phyloP scores from a whole-genome alignment of 1,284 basidiomycete species.

The Porogramme epimiltina region DNA sequence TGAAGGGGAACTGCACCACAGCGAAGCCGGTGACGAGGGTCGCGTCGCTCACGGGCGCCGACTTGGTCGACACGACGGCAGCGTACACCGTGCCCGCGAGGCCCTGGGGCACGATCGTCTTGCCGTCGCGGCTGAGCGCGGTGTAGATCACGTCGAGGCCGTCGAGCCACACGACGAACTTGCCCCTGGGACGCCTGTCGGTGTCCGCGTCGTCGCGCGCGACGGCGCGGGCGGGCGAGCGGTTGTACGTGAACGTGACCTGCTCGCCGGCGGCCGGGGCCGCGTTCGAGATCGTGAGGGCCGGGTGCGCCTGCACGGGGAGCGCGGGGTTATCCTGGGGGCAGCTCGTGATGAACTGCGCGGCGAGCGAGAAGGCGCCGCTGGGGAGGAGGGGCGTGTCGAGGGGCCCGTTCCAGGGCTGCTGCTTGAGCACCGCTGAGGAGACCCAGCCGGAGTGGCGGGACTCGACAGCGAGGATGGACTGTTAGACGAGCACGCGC shows the following conservation, averaged over 20 bases:
- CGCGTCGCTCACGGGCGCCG: conserved; percentile 25
- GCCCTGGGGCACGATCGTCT: conserved; percentile 32
- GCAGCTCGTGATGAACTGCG: conserved; percentile 44
- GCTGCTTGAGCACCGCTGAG: conserved; percentile 45
- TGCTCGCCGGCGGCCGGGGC: conserved; percentile 26
- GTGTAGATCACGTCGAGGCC: conserved; percentile 38
- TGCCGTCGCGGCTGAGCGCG: conserved; percentile 32
- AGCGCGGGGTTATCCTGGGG: conserved; percentile 42
- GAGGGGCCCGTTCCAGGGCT: conserved; percentile 59
- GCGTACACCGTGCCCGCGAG: conserved; percentile 37
- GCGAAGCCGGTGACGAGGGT: conserved; percentile 33
- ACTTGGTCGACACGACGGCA: conserved; percentile 29
- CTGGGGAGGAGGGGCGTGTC: conserved; percentile 53
- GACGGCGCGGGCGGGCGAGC: conserved; percentile 23
- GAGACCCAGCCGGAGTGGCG: conserved; percentile 55
- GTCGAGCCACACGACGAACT: conserved; percentile 41
- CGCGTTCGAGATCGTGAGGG: conserved; percentile 30
- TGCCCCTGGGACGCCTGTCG: background rate
- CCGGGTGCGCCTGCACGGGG: conserved; percentile 42
- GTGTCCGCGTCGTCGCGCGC: too few relatives aligned
- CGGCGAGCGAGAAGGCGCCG: conserved; percentile 46
- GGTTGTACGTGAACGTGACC: conserved; percentile 28
- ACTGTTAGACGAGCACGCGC: conserved; percentile 12
- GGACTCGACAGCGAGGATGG: conserved; percentile 48
- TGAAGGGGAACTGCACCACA: conserved; percentile 32